These are phyloP conservation scores for Halophytophthora polymorphica DNA, from an alignment of 352 stramenopile species.

Conservation along the genomic window DNA sequence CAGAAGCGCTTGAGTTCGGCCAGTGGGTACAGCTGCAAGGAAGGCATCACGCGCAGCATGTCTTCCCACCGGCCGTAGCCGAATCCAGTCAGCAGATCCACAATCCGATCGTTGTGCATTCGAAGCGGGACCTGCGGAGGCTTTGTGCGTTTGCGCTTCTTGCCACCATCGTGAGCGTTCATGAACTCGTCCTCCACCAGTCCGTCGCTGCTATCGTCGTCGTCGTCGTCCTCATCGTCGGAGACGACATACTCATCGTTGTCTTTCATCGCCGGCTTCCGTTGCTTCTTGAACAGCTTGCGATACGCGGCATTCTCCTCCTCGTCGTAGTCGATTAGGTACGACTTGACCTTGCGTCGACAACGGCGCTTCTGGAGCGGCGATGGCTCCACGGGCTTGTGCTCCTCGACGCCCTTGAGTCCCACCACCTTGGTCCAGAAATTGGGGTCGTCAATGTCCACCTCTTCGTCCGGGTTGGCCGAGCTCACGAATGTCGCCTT, in stretches of 20 bases:
- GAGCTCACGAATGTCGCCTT: slow-evolving; percentile 93
- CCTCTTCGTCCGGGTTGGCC: slow-evolving; percentile 77
- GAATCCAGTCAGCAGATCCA: slow-evolving; percentile 51
- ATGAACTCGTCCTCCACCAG: slow-evolving; percentile 44
- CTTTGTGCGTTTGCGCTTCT: slow-evolving; percentile 36
- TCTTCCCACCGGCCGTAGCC: slow-evolving; percentile 86
- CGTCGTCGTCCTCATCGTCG: slow-evolving; percentile 41
- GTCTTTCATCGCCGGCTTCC: slow-evolving; percentile 30
- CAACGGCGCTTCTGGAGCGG: slow-evolving; percentile 73
- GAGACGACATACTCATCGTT: slow-evolving; percentile 78
- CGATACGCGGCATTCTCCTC: slow-evolving; percentile 24
- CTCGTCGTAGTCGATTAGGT: slow-evolving; percentile 63
- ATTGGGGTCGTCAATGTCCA: slow-evolving; percentile 92
- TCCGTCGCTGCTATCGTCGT: slow-evolving; percentile 62
- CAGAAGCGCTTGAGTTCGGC: slow-evolving; percentile 42
- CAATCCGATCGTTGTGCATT: slow-evolving; percentile 37
- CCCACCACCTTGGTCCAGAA: slow-evolving; percentile 95
- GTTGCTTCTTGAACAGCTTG: slow-evolving; percentile 24
- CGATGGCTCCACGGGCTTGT: slow-evolving; percentile 62
- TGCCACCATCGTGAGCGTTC: slow-evolving; percentile 4
- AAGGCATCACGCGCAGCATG: slow-evolving; percentile 32
- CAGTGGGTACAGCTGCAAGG: slow-evolving; percentile 42
- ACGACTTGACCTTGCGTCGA: slow-evolving; percentile 71
- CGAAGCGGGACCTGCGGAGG: slow-evolving; percentile 27
- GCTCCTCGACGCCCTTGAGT: slow-evolving; percentile 64